These are phyloP conservation scores for Leccinum longicurvipes DNA, from an alignment of 768 basidiomycete genomes.

Conservation along the genomic window DNA sequence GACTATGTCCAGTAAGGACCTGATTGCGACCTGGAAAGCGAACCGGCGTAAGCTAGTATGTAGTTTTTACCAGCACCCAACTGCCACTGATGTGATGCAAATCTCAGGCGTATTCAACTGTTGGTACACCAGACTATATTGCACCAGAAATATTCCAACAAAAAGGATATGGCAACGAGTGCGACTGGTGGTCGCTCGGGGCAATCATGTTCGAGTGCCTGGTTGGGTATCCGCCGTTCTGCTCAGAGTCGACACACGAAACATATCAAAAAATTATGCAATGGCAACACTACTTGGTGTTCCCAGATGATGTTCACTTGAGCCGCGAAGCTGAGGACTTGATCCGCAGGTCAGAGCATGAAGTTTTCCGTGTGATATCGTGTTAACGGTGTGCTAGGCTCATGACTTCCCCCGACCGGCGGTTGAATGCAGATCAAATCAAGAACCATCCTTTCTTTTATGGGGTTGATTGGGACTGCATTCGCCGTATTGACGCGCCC, in stretches of 20 bases:
- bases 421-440: conserved; percentile 81
- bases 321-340: conserved; percentile 90
- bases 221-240: conserved; percentile 96
- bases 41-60: conserved; percentile 90
- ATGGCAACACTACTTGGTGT: conserved; percentile 81
- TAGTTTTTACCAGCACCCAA: conserved; percentile 4
- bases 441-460: conserved; percentile 92
- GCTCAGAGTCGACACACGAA: conserved; percentile 93
- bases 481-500: conserved; percentile 88
- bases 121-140: conserved; percentile 96
- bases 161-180: conserved; percentile 97
- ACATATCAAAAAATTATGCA: conserved; percentile 98
- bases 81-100: background rate
- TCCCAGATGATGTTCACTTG: conserved; percentile 94
- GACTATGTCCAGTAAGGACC: conserved; percentile 90
- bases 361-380: background rate
- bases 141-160: conserved; percentile 96
- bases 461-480: conserved; percentile 90
- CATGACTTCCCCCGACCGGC: conserved; percentile 78
- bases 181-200: conserved; percentile 99
- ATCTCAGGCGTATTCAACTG: conserved; percentile 89
- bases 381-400: conserved; percentile 45
- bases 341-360: conserved; percentile 60
- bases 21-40: conserved; percentile 98
- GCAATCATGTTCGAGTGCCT: conserved; percentile 98